Evolutionary conservation across 441 rosid species (phyloP).

Genomic region (Geranium incanum): DNA sequence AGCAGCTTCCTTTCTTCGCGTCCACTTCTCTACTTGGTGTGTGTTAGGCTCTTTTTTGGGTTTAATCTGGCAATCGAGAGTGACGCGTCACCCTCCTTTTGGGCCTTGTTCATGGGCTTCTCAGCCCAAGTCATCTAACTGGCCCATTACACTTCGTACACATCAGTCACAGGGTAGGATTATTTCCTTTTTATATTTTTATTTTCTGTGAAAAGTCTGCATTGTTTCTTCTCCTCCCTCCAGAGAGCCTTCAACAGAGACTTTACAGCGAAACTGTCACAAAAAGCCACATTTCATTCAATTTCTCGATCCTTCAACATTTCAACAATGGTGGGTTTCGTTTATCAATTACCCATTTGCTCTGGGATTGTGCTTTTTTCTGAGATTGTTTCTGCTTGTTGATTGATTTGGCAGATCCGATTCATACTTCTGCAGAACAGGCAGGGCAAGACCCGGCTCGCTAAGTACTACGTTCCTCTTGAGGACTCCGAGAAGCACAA

Average conservation of each 20-base stretch:
- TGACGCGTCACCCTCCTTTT: not conserved
- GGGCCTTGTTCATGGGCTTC: not conserved
- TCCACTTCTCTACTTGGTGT: conserved; percentile 7
- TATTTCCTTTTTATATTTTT: too few relatives aligned
- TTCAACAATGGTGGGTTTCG: not conserved
- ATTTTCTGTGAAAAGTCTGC: too few relatives aligned
- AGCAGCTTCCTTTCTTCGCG: conserved; percentile 4
- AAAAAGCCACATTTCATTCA: too few relatives aligned
- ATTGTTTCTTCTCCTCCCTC: too few relatives aligned
- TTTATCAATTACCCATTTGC: not conserved
- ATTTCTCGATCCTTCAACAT: not conserved
- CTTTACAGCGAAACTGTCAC: too few relatives aligned
- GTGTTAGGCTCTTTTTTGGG: not conserved
- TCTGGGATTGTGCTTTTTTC: not conserved
- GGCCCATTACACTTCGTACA: too few relatives aligned
- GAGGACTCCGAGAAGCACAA: conserved; percentile 98
- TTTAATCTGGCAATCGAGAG: not conserved
- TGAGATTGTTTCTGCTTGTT: not conserved
- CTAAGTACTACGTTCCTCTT: conserved; percentile 94
- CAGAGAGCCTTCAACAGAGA: too few relatives aligned
- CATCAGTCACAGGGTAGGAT: too few relatives aligned
- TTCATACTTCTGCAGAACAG: conserved; percentile 94
- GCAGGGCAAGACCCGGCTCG: conserved; percentile 98
- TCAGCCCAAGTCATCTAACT: too few relatives aligned
- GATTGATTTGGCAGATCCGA: conserved; percentile 61